Conservation (phyloP, 192 early-diverging fungal species). For the Backusella tuberculispora region DNA sequence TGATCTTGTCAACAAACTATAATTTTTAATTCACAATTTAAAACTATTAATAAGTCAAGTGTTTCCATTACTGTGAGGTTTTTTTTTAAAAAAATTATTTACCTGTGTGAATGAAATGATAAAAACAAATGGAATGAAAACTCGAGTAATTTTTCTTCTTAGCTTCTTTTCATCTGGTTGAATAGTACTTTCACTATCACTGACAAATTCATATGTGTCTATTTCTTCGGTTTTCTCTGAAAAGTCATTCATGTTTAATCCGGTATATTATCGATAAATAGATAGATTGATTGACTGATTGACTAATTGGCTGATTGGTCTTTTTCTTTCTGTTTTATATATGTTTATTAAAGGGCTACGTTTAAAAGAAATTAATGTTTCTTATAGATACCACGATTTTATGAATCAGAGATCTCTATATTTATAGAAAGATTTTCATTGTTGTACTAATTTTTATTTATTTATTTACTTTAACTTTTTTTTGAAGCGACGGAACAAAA, state of each 20-base stretch:
- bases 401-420: neutral
- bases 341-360: neutral
- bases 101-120: conserved; percentile 19
- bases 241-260: neutral
- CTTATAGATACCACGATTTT: neutral
- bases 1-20: conserved; percentile 11
- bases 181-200: neutral
- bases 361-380: neutral
- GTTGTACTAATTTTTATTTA: too few relatives aligned
- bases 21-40: neutral
- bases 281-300: too few relatives aligned
- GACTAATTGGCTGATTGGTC: too few relatives aligned
- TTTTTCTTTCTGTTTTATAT: neutral
- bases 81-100: neutral
- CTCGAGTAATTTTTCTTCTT: neutral
- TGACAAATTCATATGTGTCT: neutral
- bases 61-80: neutral
- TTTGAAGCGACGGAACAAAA: too few relatives aligned
- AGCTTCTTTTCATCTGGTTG: neutral
- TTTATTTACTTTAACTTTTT: too few relatives aligned
- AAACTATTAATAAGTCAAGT: neutral
- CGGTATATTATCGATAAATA: neutral
- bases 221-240: neutral
- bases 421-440: neutral
- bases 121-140: neutral